Conservation (phyloP, 2,329 filamentous ascomycete species). For the Dothideomycetes sp. region DNA sequence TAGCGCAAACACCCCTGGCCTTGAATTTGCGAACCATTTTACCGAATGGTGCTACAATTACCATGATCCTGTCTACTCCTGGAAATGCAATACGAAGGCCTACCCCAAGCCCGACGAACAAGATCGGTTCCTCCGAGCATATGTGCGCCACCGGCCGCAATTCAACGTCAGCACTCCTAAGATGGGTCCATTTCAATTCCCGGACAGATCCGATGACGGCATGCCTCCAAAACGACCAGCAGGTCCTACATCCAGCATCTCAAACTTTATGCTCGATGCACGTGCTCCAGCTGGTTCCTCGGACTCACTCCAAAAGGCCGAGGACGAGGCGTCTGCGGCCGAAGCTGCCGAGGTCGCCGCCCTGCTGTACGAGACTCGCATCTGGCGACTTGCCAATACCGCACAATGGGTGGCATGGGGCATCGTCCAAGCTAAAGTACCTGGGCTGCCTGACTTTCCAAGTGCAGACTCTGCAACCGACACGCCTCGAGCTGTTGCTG, state of each 20-base stretch:
- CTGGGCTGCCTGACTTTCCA: slow-evolving; percentile 50
- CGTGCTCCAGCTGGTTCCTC: slow-evolving; percentile 14
- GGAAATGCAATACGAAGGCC: slow-evolving; percentile 51
- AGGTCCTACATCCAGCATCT: slow-evolving; percentile 30
- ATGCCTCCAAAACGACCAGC: slow-evolving; percentile 14
- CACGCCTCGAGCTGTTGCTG: background rate
- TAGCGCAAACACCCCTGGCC: slow-evolving; percentile 71
- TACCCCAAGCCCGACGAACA: slow-evolving; percentile 80
- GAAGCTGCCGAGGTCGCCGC: slow-evolving; percentile 56
- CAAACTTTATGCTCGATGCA: slow-evolving; percentile 67
- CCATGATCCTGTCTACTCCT: slow-evolving; percentile 55
- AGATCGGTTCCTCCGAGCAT: slow-evolving; percentile 71
- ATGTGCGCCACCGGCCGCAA: slow-evolving; percentile 69
- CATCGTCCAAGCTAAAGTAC: slow-evolving; percentile 84
- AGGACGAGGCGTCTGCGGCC: slow-evolving; percentile 36
- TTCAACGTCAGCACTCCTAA: slow-evolving; percentile 41
- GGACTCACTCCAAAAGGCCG: slow-evolving; percentile 10
- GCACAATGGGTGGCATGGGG: slow-evolving; percentile 95
- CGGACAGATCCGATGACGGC: slow-evolving; percentile 15
- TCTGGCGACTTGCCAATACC: slow-evolving; percentile 83
- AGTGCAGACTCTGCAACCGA: slow-evolving; percentile 7
- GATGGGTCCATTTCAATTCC: slow-evolving; percentile 14
- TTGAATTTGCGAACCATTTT: slow-evolving; percentile 97
- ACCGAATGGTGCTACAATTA: slow-evolving; percentile 98
- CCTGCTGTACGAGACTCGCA: slow-evolving; percentile 64